phyloP scores from a whole-genome alignment of 257 asterid genomes.

The Capsicum pubescens region DNA sequence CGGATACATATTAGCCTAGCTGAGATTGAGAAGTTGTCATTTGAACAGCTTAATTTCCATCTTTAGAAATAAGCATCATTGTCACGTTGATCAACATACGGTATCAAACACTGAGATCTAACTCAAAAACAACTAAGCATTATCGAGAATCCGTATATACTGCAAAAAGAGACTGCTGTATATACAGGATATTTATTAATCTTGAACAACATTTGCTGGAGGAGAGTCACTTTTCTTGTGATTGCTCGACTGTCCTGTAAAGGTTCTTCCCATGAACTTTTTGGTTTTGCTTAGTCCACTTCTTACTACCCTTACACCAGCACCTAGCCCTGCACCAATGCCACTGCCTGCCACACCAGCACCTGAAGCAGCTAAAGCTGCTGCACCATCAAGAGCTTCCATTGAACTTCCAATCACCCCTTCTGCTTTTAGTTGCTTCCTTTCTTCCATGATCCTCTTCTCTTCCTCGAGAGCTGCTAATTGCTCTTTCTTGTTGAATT shows the following conservation, averaged over 20 bases:
- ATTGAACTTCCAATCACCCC: slow-evolving; percentile 90
- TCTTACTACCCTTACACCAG: slow-evolving; percentile 75
- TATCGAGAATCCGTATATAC: not conserved
- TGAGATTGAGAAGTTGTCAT: not conserved
- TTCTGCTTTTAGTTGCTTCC: slow-evolving; percentile 85
- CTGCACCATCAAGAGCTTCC: slow-evolving; percentile 97
- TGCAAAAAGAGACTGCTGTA: slow-evolving; percentile 19
- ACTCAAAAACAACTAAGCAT: not conserved
- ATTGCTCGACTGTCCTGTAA: slow-evolving; percentile 57
- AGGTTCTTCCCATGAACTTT: slow-evolving; percentile 84
- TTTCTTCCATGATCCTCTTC: slow-evolving; percentile 74
- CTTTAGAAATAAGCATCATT: not conserved
- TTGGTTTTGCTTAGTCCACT: slow-evolving; percentile 89
- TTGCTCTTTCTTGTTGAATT: slow-evolving; percentile 87
- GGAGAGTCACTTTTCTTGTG: slow-evolving; percentile 25
- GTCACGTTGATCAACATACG: not conserved
- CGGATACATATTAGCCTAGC: not conserved
- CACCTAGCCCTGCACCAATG: slow-evolving; percentile 70
- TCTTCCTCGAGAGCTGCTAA: slow-evolving; percentile 80
- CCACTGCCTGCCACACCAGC: slow-evolving; percentile 68
- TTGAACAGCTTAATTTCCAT: not conserved
- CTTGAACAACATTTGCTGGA: not conserved
- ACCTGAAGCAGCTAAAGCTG: slow-evolving; percentile 69
- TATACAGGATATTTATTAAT: not conserved
- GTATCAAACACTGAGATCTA: slow-evolving; percentile 15